Evolutionary conservation across 345 rosid genomes (phyloP), one percentile per base, ranked within the genome.

Genomic region (Cardiospermum halicacabum): DNA sequence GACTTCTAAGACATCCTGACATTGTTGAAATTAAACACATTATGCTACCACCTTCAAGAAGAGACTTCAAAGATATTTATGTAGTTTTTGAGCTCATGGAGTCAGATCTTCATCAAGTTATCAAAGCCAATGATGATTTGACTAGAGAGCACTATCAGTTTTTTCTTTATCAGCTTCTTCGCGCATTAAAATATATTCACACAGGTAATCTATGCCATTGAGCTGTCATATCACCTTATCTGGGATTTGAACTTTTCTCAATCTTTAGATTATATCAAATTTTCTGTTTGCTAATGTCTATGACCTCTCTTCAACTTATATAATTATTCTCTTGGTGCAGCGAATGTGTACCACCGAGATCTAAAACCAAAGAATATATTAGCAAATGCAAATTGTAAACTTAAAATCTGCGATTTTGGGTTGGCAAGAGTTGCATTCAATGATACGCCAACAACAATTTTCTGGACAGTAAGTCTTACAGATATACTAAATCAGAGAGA

Each of bases 71-170:
- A 78, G 96, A 92, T 77, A 92, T 92, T 47, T 92, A 82, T 82
- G 98, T 92, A 63, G 98, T 92, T 69, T 92, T 92, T 62, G 98
- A 92, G 85, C 88, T 89, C 64, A 92, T 92, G 98, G 96, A 92
- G 69, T 89, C 97, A 0, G 96, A 92, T 76, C 96, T 92, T 64
- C 96, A 92, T 77, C 96, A 89, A 76, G 98, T 92, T 67, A 92
- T 92, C 60, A 92, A 89, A 76, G 98, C 96, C 36, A 92, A 92
- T 72, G 98, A 92, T 73, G 98, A 92, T 73, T 81, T 92, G 83
- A 92, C 98, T 0, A 79, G 80, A 71, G 98, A 92, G 72, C 98
- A 92, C 74, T 84, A 92, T 77, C 98, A 92, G 74, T 92, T 92
- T 79, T 92, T 92, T 68, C 81, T 92, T 18, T 92, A 92, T 69